These are phyloP conservation scores for Phyllosticta citriasiana DNA, from an alignment of 2,329 filamentous ascomycete genomes.

Conservation along the genomic window DNA sequence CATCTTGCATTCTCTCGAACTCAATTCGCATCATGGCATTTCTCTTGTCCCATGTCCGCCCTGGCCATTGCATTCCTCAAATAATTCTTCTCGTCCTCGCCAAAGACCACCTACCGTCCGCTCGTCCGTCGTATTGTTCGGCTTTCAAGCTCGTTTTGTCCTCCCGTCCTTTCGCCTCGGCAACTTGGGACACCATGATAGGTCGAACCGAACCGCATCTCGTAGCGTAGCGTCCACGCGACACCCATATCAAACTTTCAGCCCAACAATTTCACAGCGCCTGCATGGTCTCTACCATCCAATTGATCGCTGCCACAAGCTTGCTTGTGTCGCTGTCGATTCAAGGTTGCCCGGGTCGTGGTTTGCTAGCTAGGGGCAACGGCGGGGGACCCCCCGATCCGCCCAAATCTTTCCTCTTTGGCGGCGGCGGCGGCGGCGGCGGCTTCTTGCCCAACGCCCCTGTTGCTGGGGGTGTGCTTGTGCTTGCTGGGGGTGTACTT, in stretches of 20 bases:
- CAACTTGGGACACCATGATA: slow-evolving; percentile 3
- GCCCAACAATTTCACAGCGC: not conserved
- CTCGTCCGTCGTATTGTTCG: not conserved
- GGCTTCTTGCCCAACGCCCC: slow-evolving; percentile 38
- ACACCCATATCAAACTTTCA: not conserved
- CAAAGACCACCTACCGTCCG: not conserved
- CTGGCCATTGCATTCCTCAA: not conserved
- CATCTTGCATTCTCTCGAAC: not conserved
- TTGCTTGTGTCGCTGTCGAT: not conserved
- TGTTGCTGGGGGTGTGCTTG: slow-evolving; percentile 10
- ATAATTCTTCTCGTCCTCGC: not conserved
- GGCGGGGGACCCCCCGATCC: slow-evolving; percentile 40
- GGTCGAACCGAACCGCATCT: not conserved
- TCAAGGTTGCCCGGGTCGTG: slow-evolving; percentile 16
- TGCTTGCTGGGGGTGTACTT: not conserved
- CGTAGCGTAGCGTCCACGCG: not conserved
- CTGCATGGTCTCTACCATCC: not conserved
- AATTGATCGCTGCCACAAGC: not conserved
- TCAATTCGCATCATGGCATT: not conserved
- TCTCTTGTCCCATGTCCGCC: not conserved
- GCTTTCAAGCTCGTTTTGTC: not conserved
- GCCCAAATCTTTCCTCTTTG: slow-evolving; percentile 40
- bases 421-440: slow-evolving; percentile 49
- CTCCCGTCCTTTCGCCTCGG: not conserved
- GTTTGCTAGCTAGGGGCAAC: slow-evolving; percentile 48